phyloP scores from a whole-genome alignment of 345 rosid species.

The Eucalyptus melliodora region DNA sequence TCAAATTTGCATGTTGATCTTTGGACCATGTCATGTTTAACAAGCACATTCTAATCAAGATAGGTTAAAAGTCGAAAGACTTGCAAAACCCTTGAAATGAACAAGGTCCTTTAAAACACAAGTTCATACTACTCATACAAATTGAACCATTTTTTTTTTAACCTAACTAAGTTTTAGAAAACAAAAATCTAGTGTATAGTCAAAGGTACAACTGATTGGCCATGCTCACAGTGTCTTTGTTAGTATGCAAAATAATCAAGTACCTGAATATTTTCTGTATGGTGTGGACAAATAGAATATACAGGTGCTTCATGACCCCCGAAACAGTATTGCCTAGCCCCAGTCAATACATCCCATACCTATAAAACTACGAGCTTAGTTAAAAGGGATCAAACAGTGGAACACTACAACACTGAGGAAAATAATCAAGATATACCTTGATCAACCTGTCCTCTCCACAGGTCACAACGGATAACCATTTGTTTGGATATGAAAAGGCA shows the following conservation, averaged over 20 bases:
- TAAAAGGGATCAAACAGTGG: background rate
- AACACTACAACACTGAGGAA: background rate
- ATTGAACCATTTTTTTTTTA: background rate
- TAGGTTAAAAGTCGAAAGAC: accelerated
- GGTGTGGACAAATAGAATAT: conserved; percentile 13
- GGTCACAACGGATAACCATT: conserved; percentile 13
- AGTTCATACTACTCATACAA: background rate
- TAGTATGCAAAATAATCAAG: accelerated
- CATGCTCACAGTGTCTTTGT: background rate
- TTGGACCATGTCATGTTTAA: background rate
- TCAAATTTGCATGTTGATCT: background rate
- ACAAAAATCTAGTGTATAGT: background rate
- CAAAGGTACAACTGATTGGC: background rate
- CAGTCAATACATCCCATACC: conserved; percentile 25
- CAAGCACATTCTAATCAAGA: no score
- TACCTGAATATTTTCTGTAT: conserved; percentile 4
- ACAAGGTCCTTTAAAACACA: no score
- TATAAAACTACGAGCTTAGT: background rate
- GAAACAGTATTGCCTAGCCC: background rate
- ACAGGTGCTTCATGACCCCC: conserved; percentile 27
- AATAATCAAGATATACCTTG: conserved; percentile 1
- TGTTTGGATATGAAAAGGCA: conserved; percentile 12
- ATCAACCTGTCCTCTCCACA: conserved; percentile 22
- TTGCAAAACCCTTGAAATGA: background rate
- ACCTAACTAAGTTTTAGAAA: background rate